A percentile compares a stretch with the other conserved stretches of the same genome.
phyloP scores from a whole-genome alignment of 2,329 filamentous ascomycete species.

The Dendrostoma leiphaemia region DNA sequence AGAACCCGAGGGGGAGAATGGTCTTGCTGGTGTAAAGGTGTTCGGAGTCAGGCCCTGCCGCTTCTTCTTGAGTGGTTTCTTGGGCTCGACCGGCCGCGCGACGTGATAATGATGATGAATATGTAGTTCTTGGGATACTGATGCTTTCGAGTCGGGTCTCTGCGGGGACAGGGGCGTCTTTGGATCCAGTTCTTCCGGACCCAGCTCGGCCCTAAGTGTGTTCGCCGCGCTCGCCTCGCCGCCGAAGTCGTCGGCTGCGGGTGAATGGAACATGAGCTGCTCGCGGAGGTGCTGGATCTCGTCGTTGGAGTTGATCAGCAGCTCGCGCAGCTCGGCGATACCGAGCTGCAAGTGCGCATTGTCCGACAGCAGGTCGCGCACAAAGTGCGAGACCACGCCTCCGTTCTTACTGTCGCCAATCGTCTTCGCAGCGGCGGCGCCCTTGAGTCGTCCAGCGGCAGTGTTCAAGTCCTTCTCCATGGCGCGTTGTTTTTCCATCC shows the following conservation, averaged over 20 bases:
- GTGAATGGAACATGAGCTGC: conserved; percentile 77
- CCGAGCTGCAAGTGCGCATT: conserved; percentile 92
- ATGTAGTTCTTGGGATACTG: conserved; percentile 72
- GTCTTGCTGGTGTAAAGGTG: conserved; percentile 56
- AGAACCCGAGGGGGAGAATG: conserved; percentile 39
- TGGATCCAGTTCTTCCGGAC: conserved; percentile 36
- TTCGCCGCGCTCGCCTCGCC: conserved; percentile 38
- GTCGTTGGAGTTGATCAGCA: conserved; percentile 88
- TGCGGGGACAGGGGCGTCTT: conserved; percentile 15
- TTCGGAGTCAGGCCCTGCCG: conserved; percentile 61
- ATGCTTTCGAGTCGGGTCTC: conserved; percentile 28
- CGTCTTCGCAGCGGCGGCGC: conserved; percentile 70
- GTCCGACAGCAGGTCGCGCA: conserved; percentile 91
- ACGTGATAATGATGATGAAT: conserved; percentile 94
- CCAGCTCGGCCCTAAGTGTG: conserved; percentile 72
- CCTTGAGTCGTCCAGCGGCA: conserved; percentile 77
- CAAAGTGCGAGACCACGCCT: conserved; percentile 88
- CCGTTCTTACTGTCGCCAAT: conserved; percentile 57
- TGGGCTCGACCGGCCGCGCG: conserved; percentile 57
- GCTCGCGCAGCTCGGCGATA: conserved; percentile 85
- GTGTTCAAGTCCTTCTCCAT: conserved; percentile 81
- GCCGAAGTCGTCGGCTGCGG: conserved; percentile 46
- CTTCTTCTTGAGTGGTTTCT: conserved; percentile 67
- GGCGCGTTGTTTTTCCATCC: conserved; percentile 79
- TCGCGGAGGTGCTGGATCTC: conserved; percentile 87